phyloP scores from a whole-genome alignment of 2,329 filamentous ascomycete species.

The Aspergillus viridinutans region DNA sequence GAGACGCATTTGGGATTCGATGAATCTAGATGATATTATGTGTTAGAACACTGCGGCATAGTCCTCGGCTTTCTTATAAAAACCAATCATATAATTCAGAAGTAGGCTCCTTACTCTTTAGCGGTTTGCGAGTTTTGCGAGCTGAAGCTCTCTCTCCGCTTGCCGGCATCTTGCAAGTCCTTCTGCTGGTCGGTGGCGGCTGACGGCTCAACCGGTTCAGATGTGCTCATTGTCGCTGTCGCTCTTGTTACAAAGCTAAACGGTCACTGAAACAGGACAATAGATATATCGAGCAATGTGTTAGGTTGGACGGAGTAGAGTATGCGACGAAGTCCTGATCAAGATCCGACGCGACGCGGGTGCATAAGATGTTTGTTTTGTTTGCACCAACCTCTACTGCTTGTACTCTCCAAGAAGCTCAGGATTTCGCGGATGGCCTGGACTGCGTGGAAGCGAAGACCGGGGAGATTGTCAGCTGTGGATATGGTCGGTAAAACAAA shows the following conservation, averaged over 20 bases:
- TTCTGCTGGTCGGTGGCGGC: slow-evolving; percentile 9
- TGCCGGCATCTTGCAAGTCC: slow-evolving; percentile 9
- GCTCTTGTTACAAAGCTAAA: background rate
- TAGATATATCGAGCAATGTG: background rate
- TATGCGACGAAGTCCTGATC: background rate
- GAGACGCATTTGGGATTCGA: slow-evolving; percentile 81
- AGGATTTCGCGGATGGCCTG: no score
- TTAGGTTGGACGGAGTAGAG: background rate
- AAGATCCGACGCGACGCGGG: slow-evolving; percentile 10
- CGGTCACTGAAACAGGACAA: background rate
- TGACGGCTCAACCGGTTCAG: slow-evolving; percentile 7
- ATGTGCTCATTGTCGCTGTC: slow-evolving; percentile 19
- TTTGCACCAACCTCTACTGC: slow-evolving; percentile 16
- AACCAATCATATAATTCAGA: background rate
- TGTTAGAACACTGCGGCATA: background rate
- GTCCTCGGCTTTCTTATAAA: background rate
- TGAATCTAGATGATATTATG: slow-evolving; percentile 57
- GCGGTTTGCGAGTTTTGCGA: slow-evolving; percentile 67
- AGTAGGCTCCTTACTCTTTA: slow-evolving; percentile 52
- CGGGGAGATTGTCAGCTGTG: no score
- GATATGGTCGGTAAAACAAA: no score
- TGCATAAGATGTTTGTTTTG: slow-evolving; percentile 21
- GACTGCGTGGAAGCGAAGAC: no score
- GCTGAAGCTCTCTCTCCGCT: slow-evolving; percentile 35
- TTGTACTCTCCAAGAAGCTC: no score